These are phyloP conservation scores for Striga asiatica DNA, from an alignment of 257 asterid species.

Conservation along the genomic window DNA sequence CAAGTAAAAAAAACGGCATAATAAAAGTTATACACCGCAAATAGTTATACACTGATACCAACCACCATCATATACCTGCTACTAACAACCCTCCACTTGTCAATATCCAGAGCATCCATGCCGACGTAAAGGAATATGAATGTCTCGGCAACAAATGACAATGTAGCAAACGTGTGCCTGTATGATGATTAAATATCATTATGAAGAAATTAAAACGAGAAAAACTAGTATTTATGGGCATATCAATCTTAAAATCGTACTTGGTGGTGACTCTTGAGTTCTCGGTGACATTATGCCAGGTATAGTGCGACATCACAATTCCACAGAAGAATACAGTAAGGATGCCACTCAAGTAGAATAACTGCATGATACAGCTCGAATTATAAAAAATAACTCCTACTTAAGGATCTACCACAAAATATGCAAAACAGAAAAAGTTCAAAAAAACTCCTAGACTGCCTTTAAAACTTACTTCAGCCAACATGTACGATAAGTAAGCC, in stretches of 20 bases:
- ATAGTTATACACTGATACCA: not conserved
- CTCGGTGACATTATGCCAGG: constrained; percentile 99
- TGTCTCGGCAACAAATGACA: constrained; percentile 86
- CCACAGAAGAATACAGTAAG: constrained; percentile 98
- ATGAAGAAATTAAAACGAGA: constrained; percentile 11
- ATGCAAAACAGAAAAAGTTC: constrained; percentile 3
- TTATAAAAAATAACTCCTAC: constrained; percentile 11
- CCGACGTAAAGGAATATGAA: constrained; percentile 94
- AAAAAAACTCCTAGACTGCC: not conserved
- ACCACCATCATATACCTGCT: constrained; percentile 55
- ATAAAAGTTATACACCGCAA: too few relatives aligned
- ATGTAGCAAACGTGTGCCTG: constrained; percentile 94
- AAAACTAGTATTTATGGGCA: not conserved
- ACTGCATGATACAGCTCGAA: constrained; percentile 39
- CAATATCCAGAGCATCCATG: constrained; percentile 97
- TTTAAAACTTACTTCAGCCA: constrained; percentile 76
- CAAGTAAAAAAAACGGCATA: not conserved
- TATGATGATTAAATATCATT: constrained; percentile 14
- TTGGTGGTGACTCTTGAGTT: constrained; percentile 92
- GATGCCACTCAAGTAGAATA: constrained; percentile 78
- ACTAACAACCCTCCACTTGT: constrained; percentile 81
- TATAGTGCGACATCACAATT: constrained; percentile 96
- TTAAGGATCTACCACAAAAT: constrained; percentile 12
- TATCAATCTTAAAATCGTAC: constrained; percentile 30
- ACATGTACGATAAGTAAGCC: constrained; percentile 96